Conservation (phyloP, 495 filamentous ascomycete species). For the Chaetomium fimeti region DNA sequence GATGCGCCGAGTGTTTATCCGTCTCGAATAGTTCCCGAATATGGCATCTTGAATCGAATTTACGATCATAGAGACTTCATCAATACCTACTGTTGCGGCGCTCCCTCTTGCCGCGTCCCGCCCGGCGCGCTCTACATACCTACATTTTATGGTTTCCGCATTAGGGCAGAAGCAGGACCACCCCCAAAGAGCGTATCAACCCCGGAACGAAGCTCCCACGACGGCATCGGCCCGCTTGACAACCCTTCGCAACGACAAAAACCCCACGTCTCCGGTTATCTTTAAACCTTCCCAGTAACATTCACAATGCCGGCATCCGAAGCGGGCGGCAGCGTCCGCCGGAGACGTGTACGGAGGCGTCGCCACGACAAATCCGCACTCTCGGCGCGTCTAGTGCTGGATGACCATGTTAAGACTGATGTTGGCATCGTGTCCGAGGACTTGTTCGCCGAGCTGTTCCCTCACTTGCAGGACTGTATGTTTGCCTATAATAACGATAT, state of each 20-base stretch:
- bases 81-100: too few relatives aligned
- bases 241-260: not conserved
- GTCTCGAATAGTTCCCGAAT: not conserved
- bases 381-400: conserved; percentile 62
- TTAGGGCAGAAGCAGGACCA: not conserved
- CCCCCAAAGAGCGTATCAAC: not conserved
- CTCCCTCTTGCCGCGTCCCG: not conserved
- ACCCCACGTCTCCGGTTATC: not conserved
- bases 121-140: too few relatives aligned
- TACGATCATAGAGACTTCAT: not conserved
- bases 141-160: not conserved
- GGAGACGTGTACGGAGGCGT: conserved; percentile 50
- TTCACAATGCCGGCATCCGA: conserved; percentile 22
- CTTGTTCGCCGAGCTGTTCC: conserved; percentile 79
- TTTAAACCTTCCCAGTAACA: not conserved
- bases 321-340: conserved; percentile 27
- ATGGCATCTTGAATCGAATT: conserved; percentile 2
- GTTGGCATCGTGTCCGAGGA: conserved; percentile 84
- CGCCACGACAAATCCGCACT: conserved; percentile 56
- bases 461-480: conserved; percentile 42
- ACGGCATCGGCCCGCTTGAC: not conserved
- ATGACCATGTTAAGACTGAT: conserved; percentile 83
- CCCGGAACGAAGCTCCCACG: conserved; percentile 4
- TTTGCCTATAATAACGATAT: conserved; percentile 9
- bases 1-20: conserved; percentile 14